Evolutionary conservation across 257 asterid genomes (phyloP).

Genomic region (Rehmannia glutinosa): DNA sequence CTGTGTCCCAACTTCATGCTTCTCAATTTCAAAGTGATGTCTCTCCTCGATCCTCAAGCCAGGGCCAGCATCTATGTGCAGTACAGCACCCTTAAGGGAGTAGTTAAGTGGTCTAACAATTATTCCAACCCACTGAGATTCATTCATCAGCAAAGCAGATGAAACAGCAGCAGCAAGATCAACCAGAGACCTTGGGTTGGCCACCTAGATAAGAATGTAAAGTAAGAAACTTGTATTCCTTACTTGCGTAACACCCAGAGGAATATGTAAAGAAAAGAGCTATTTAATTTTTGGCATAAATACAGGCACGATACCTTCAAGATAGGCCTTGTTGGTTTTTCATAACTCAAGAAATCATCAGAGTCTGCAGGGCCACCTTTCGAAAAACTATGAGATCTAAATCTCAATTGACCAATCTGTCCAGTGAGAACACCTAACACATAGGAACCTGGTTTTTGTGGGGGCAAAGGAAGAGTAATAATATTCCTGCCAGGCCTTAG

Average conservation of each 20-base stretch:
- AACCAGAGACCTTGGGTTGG: slow-evolving; percentile 87
- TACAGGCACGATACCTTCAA: slow-evolving; percentile 58
- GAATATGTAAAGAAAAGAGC: neutral
- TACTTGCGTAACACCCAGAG: neutral
- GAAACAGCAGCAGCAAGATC: slow-evolving; percentile 96
- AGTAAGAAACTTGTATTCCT: slow-evolving; percentile 6
- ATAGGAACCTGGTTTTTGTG: slow-evolving; percentile 96
- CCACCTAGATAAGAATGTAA: slow-evolving; percentile 50
- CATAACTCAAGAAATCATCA: slow-evolving; percentile 97
- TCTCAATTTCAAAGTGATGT: slow-evolving; percentile 81
- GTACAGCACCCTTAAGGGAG: slow-evolving; percentile 83
- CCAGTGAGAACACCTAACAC: slow-evolving; percentile 98
- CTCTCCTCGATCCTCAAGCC: slow-evolving; percentile 79
- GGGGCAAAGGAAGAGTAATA: slow-evolving; percentile 72
- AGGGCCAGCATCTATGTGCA: slow-evolving; percentile 92
- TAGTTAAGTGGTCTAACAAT: slow-evolving; percentile 75
- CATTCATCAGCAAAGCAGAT: slow-evolving; percentile 93
- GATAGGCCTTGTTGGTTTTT: slow-evolving; percentile 93
- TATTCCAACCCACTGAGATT: slow-evolving; percentile 92
- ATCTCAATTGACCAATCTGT: slow-evolving; percentile 92
- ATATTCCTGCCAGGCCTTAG: slow-evolving; percentile 84
- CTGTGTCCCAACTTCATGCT: slow-evolving; percentile 32
- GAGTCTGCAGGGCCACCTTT: slow-evolving; percentile 92
- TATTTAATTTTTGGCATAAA: slow-evolving; percentile 1
- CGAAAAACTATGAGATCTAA: slow-evolving; percentile 97